These are phyloP conservation scores for Astrephomene gubernaculifera DNA, from an alignment of 139 green algal species.

Conservation along the genomic window DNA sequence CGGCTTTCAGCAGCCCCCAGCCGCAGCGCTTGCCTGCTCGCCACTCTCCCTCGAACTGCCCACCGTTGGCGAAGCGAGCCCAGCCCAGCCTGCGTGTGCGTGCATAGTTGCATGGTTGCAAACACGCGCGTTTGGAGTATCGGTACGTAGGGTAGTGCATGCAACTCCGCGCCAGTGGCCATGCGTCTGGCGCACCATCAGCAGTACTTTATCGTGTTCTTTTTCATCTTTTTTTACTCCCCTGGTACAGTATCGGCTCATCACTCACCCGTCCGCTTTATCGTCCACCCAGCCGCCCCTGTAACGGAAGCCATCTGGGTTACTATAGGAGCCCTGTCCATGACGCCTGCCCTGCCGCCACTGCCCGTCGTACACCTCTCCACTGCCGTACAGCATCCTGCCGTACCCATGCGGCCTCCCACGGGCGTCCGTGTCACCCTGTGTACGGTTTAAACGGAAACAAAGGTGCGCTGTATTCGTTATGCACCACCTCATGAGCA, in stretches of 20 bases:
- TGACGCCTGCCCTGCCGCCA: slow-evolving; percentile 55
- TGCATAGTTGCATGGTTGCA: too few relatives aligned
- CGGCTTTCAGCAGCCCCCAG: slow-evolving; percentile 34
- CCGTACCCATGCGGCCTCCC: slow-evolving; percentile 23
- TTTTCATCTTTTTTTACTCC: too few relatives aligned
- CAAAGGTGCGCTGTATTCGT: too few relatives aligned
- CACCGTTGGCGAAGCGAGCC: background rate
- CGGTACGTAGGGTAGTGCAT: too few relatives aligned
- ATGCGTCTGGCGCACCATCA: too few relatives aligned
- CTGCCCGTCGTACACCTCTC: slow-evolving; percentile 56
- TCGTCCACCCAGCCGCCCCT: background rate
- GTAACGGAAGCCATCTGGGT: slow-evolving; percentile 24
- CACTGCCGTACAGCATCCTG: slow-evolving; percentile 48
- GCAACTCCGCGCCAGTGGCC: too few relatives aligned
- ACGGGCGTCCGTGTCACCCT: background rate
- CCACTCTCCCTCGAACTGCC: slow-evolving; percentile 48
- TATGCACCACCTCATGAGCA: too few relatives aligned
- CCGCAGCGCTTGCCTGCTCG: slow-evolving; percentile 30
- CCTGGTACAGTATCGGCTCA: too few relatives aligned
- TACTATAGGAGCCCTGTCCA: slow-evolving; percentile 55
- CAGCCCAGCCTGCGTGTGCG: slow-evolving; percentile 12
- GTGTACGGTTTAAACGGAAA: too few relatives aligned
- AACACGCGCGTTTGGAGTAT: background rate
- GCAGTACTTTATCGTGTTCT: too few relatives aligned
- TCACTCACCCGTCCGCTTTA: slow-evolving; percentile 4